These are phyloP conservation scores for Barbarea vulgaris DNA, from an alignment of 345 rosid species.

Conservation along the genomic window DNA sequence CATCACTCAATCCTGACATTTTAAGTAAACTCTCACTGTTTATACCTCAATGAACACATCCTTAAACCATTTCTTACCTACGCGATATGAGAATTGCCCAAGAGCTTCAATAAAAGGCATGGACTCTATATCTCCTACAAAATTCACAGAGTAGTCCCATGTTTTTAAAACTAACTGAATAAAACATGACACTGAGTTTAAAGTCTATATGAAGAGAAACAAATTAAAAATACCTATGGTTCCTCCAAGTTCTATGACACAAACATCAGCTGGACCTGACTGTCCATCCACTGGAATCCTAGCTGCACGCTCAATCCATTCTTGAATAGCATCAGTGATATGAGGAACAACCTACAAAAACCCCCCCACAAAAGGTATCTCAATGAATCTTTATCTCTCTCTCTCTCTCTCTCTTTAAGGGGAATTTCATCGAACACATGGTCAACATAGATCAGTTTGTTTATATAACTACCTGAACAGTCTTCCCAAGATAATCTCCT, in stretches of 20 bases:
- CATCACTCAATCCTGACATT: slow-evolving; percentile 12
- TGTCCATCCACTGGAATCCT: slow-evolving; percentile 81
- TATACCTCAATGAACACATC: slow-evolving; percentile 9
- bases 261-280: slow-evolving; percentile 89
- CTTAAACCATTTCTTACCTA: slow-evolving; percentile 60
- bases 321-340: slow-evolving; percentile 94
- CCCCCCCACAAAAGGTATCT: background rate
- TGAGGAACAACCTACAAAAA: slow-evolving; percentile 90
- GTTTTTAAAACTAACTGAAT: background rate
- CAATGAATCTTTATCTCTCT: background rate
- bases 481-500: slow-evolving; percentile 96
- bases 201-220: background rate
- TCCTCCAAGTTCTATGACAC: slow-evolving; percentile 98
- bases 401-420: background rate
- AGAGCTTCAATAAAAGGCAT: slow-evolving; percentile 98
- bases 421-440: slow-evolving; percentile 11
- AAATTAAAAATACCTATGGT: slow-evolving; percentile 63
- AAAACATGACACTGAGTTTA: slow-evolving; percentile 4
- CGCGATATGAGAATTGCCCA: slow-evolving; percentile 90
- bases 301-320: slow-evolving; percentile 94
- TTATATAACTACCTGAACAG: slow-evolving; percentile 71
- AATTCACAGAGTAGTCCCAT: slow-evolving; percentile 7
- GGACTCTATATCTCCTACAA: slow-evolving; percentile 95
- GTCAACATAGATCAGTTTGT: background rate
- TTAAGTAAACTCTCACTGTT: background rate